Evolutionary conservation across 192 early-diverging fungal genomes (phyloP), one percentile per base, ranked within the genome.

Genomic region (Entrophospora sp.): DNA sequence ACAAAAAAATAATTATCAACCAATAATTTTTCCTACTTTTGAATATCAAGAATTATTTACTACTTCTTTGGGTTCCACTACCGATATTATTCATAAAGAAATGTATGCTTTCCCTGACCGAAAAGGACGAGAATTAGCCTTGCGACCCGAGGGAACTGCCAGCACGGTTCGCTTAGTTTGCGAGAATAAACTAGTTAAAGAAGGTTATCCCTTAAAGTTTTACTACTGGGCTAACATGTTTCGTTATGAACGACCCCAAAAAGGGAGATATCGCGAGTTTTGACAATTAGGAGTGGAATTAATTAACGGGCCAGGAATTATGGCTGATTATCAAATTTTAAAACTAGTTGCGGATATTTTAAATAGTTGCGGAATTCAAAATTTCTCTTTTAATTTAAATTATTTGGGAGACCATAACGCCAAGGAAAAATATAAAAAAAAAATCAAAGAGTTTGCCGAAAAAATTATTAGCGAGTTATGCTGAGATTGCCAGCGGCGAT

Each of bases 1-100:
- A 37, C 20, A 10, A 1, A 58, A 58, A 38, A 58, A 58, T 38
- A 58, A 58, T 58, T 58, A 58, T 14, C 55, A 58, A n/a, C 55
- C 34, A 0, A 32, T 58, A 37, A 58, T 58, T 58, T 58, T 58
- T n/a, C 55, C 55, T 2, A 58, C 55, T 36, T 58, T 58, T 58
- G 55, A 58, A 58, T 27, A 12, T 16, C 16, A 58, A 58, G 34
- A 37, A 22, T 58, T 58, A 58, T 58, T 58, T 38, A 58, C 55
- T 24, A 37, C 31, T 58, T 58, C 55, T 58, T 58, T 58, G 12
- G 55, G 55, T 27, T 58, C 31, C 2, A 58, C 55, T 22, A 58
- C 55, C 20, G 55, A 58, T 22, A 58, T 58, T 58, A 58, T 58
- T 36, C 32, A 58, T 58, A 58, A 58, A 20, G 55, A 58, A 58